Evolutionary conservation across 192 early-diverging fungal genomes (phyloP), one percentile per base, ranked within the genome.

Genomic region (Entophlyctis luteolus): DNA sequence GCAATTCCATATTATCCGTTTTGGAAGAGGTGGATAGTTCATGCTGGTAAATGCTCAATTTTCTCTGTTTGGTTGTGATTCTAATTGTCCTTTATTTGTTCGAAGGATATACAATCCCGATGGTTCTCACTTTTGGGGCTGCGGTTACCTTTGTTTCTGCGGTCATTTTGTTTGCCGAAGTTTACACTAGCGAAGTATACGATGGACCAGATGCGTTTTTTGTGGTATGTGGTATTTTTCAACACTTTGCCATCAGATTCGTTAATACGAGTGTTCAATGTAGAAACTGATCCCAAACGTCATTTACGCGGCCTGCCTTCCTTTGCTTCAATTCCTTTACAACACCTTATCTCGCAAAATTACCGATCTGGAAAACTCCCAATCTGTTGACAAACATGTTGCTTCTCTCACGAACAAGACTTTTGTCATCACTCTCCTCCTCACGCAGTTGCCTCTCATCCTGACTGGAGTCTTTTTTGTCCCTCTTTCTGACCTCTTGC

Each of bases 401-500:
- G 81, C 84, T 55, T 82, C 86, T 52, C 78, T 86, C 31, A 84
- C 91, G 4, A 82, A 88, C 65, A 95, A 95, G 75, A 84, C 95
- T 27, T 97, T 95, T 72, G 82, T 93, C 45, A 87, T 93, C 63
- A 90, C 88, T 39, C 91, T 89, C 56, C 77, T 97, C 37, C 82
- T 90, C 22, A 84, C 88, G 50, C 90, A 91, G 73, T 79, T 95
- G 16, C 89, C 92, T 10, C 80, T 95, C 67, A 87, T 94, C 47
- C 77, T 95, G 74, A 89, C 87, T n/a, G 91, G 89, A 3, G 92
- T 89, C 82, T 67, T 93, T 29, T 91, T 91, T 74, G 91, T 97
- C 71, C 95, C 95, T 0, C 84, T 90, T 59, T 87, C 86, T 34
- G 84, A 88, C 35, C 60, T 82, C 87, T 32, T 62, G 75, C 18